These are phyloP conservation scores for Trichosporon ovoides DNA, from an alignment of 1,284 basidiomycete genomes.

Conservation along the genomic window DNA sequence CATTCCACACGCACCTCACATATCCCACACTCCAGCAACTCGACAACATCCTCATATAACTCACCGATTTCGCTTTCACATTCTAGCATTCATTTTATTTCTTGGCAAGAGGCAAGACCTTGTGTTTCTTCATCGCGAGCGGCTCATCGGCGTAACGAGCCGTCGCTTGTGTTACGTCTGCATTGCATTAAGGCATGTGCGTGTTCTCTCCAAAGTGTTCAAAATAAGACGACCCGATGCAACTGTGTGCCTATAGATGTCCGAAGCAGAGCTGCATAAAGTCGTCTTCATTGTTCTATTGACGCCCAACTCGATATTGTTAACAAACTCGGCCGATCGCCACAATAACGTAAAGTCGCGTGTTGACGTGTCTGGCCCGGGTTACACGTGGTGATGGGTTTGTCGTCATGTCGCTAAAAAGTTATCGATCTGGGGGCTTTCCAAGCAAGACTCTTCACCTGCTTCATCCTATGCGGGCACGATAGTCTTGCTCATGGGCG, in stretches of 20 bases:
- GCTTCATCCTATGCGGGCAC: too few species aligned
- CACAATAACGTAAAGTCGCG: not conserved
- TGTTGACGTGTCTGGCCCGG: not conserved
- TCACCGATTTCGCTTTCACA: not conserved
- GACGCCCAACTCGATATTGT: too few species aligned
- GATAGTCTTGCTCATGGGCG: too few species aligned
- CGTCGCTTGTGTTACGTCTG: constrained; percentile 5
- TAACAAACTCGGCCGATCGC: too few species aligned
- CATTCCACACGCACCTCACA: not conserved
- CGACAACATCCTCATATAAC: not conserved
- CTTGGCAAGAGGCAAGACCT: constrained; percentile 3
- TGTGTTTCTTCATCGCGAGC: constrained; percentile 1
- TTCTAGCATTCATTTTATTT: not conserved
- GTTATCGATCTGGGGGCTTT: too few species aligned
- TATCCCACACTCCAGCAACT: not conserved
- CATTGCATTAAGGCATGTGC: constrained; percentile 5
- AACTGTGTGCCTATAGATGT: not conserved
- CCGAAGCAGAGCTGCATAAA: not conserved
- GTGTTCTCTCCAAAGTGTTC: not conserved
- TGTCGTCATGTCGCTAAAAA: too few species aligned
- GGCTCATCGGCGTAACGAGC: constrained; percentile 1
- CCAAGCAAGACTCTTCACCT: too few species aligned
- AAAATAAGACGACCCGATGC: constrained; percentile 1
- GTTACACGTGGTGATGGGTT: too few species aligned
- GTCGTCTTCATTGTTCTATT: too few species aligned